phyloP scores from a whole-genome alignment of 1,139 yeast species.

The Geotrichum fermentans region DNA sequence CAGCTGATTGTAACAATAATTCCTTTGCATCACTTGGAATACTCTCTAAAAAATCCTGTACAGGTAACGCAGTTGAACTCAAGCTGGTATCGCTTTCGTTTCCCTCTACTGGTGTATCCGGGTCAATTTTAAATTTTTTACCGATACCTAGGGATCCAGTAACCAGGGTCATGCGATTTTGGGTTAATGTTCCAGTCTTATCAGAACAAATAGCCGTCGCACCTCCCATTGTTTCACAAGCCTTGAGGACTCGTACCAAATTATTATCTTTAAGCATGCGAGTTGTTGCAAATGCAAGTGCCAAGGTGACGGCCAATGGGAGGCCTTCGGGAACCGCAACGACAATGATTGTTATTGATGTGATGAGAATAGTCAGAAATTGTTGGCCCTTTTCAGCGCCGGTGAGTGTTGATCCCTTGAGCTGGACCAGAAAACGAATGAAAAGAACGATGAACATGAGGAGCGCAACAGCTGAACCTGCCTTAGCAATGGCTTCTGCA shows the following conservation, averaged over 20 bases:
- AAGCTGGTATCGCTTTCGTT: neutral
- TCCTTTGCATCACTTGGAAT: slow-evolving; percentile 36
- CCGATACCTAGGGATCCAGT: slow-evolving; percentile 57
- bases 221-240: slow-evolving; percentile 98
- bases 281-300: slow-evolving; percentile 95
- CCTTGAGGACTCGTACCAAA: slow-evolving; percentile 83
- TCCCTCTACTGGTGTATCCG: slow-evolving; percentile 17
- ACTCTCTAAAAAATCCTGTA: slow-evolving; percentile 35
- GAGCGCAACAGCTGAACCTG: slow-evolving; percentile 81
- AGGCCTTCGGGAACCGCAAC: slow-evolving; percentile 99
- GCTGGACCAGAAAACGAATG: slow-evolving; percentile 65
- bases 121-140: slow-evolving; percentile 39
- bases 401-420: slow-evolving; percentile 48
- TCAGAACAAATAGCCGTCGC: slow-evolving; percentile 96
- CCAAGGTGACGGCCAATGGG: slow-evolving; percentile 92
- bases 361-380: slow-evolving; percentile 80
- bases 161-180: slow-evolving; percentile 85
- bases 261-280: slow-evolving; percentile 97
- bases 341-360: slow-evolving; percentile 86
- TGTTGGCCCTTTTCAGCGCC: slow-evolving; percentile 77
- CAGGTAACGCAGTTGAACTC: neutral
- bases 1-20: slow-evolving; percentile 55
- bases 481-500: slow-evolving; percentile 91
- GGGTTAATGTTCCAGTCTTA: slow-evolving; percentile 92
- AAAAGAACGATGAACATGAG: slow-evolving; percentile 72